phyloP scores from a whole-genome alignment of 78 protist genomes.

The Dictyostelium purpureum region DNA sequence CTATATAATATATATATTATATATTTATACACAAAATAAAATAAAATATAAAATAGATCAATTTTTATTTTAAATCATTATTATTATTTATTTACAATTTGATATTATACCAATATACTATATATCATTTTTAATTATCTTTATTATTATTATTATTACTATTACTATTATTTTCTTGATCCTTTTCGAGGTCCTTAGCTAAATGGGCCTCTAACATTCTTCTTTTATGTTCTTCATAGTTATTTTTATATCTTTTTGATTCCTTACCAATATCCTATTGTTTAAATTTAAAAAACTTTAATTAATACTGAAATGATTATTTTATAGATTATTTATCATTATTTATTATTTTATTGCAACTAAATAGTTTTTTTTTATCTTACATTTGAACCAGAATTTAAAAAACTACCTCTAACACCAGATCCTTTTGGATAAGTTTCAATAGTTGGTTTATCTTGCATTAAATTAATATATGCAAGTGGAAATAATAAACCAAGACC shows the following conservation, averaged over 20 bases:
- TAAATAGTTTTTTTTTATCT: not conserved
- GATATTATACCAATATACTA: no score
- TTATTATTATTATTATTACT: constrained; percentile 4
- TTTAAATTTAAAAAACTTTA: not conserved
- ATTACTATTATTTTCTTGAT: not conserved
- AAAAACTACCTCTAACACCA: constrained; percentile 58
- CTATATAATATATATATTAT: not conserved
- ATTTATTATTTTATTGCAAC: not conserved
- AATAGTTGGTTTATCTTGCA: not conserved
- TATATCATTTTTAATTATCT: not conserved
- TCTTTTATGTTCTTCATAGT: not conserved
- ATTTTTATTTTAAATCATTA: no score
- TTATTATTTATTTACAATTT: no score
- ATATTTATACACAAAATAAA: not conserved
- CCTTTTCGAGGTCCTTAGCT: no score
- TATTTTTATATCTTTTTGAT: not conserved
- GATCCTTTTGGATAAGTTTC: constrained; percentile 6
- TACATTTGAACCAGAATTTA: constrained; percentile 70
- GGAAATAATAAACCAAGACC: constrained; percentile 14
- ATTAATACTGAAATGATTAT: not conserved
- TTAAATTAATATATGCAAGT: not conserved
- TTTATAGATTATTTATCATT: not conserved
- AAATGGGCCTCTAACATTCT: not conserved
- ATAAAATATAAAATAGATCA: not conserved
- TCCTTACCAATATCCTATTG: constrained; percentile 44